These are phyloP conservation scores for Fusarium circinatum DNA, from an alignment of 2,329 filamentous ascomycete species.

Conservation along the genomic window DNA sequence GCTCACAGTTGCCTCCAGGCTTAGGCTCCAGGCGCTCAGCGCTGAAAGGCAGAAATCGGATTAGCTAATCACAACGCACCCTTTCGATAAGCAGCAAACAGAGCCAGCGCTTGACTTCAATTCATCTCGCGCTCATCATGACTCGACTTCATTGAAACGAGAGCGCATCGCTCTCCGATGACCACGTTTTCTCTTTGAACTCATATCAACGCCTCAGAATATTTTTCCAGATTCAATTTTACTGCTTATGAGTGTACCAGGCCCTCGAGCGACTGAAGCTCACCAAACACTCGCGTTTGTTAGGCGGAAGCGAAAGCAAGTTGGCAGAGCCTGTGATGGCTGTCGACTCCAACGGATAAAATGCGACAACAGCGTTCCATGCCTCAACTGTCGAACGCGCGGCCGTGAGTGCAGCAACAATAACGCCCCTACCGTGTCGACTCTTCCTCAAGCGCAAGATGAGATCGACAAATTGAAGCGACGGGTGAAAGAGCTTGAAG, in stretches of 20 bases:
- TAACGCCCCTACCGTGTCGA: not conserved
- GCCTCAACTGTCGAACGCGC: slow-evolving; percentile 18
- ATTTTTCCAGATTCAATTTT: rapidly evolving
- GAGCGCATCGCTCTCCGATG: not conserved
- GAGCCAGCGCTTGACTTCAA: not conserved
- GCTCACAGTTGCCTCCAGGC: not conserved
- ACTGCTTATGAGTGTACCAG: not conserved
- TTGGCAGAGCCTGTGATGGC: slow-evolving; percentile 22
- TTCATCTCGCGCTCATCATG: not conserved
- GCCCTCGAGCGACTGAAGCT: not conserved
- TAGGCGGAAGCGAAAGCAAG: slow-evolving; percentile 29
- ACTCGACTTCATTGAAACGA: not conserved
- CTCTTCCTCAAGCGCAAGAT: slow-evolving; percentile 15
- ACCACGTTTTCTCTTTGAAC: too few species aligned
- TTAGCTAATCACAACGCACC: not conserved
- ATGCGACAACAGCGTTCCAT: slow-evolving; percentile 17
- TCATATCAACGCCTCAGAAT: rapidly evolving
- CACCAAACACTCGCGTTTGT: not conserved
- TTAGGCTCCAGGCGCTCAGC: not conserved
- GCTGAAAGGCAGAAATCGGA: not conserved
- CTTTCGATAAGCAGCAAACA: not conserved
- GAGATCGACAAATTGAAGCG: slow-evolving; percentile 3
- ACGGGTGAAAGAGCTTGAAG: not conserved
- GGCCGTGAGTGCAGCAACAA: slow-evolving; percentile 7
- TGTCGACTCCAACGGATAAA: slow-evolving; percentile 25